phyloP scores from a whole-genome alignment of 2,329 filamentous ascomycete genomes.

The Penicillium sp. region DNA sequence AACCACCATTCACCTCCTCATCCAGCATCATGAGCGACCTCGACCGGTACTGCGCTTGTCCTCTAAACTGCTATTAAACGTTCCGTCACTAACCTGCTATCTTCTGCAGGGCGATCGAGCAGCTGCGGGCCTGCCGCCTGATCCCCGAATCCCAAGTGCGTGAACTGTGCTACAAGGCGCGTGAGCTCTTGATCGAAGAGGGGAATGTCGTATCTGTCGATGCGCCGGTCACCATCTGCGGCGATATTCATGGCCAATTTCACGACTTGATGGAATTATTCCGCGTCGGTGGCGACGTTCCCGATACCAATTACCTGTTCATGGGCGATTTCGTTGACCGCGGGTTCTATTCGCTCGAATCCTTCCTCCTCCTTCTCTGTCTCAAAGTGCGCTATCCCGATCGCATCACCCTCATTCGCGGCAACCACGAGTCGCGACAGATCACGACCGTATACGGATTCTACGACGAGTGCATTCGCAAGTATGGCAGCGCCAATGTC shows the following conservation, averaged over 20 bases:
- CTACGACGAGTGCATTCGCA: conserved; percentile 94
- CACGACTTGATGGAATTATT: conserved; percentile 97
- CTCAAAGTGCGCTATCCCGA: conserved; percentile 97
- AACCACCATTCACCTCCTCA: conserved; percentile 8
- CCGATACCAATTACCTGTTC: conserved; percentile 94
- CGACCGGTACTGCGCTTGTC: conserved; percentile 65
- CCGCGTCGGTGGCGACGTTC: conserved; percentile 86
- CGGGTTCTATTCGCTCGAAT: conserved; percentile 96
- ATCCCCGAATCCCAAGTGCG: conserved; percentile 95
- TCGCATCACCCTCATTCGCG: conserved; percentile 91
- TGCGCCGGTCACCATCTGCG: conserved; percentile 94
- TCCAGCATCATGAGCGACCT: conserved; percentile 76
- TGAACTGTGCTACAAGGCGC: conserved; percentile 94
- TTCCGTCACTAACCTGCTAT: conserved; percentile 13
- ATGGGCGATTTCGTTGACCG: conserved; percentile 99
- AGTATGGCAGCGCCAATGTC: conserved; percentile 94
- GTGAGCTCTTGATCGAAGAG: conserved; percentile 94
- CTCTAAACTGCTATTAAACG: not conserved
- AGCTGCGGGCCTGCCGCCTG: conserved; percentile 90
- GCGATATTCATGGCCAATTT: conserved; percentile 95
- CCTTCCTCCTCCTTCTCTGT: conserved; percentile 90
- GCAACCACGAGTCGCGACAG: conserved; percentile 93
- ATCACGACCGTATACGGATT: conserved; percentile 98
- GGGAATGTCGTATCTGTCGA: conserved; percentile 95
- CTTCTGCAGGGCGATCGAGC: conserved; percentile 75